Percentiles rank a stretch among this genome's conserved stretches.
These are phyloP conservation scores for Scalesia atractyloides DNA, from an alignment of 129 eudicot genomes.

Conservation along the genomic window DNA sequence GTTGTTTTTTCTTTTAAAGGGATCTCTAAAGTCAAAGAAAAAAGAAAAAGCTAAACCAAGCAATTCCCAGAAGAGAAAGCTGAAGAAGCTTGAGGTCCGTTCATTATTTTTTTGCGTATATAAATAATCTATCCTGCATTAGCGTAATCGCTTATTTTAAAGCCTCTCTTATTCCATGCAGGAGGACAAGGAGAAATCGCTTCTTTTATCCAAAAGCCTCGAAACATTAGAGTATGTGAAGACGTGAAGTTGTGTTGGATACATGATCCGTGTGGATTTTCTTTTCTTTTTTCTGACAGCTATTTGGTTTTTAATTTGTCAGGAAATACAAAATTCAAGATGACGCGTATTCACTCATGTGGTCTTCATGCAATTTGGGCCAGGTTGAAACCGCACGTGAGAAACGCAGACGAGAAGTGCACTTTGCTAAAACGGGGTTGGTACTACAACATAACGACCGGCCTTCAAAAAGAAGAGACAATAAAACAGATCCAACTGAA, in stretches of 20 bases:
- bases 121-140: constrained; percentile 6
- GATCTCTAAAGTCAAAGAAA: constrained; percentile 38
- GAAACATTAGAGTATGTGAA: constrained; percentile 78
- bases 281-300: neutral
- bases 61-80: constrained; percentile 75
- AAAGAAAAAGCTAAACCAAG: constrained; percentile 45
- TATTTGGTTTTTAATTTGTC: constrained; percentile 24
- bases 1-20: constrained; percentile 29
- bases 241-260: constrained; percentile 33
- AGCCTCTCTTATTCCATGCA: constrained; percentile 30
- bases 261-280: neutral
- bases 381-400: constrained; percentile 87
- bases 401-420: constrained; percentile 74
- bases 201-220: constrained; percentile 67
- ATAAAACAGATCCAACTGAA: constrained; percentile 19
- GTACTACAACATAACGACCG: constrained; percentile 49
- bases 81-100: constrained; percentile 75
- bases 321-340: constrained; percentile 83
- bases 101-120: constrained; percentile 3
- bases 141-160: too few relatives aligned
- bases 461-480: constrained; percentile 50
- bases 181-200: constrained; percentile 78
- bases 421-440: constrained; percentile 81
- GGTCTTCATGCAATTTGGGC: constrained; percentile 85
- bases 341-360: constrained; percentile 76